Percentiles rank a stretch among this genome's conserved stretches.
Conservation (phyloP, 2,329 filamentous ascomycete genomes). For the Cadophora sp. region DNA sequence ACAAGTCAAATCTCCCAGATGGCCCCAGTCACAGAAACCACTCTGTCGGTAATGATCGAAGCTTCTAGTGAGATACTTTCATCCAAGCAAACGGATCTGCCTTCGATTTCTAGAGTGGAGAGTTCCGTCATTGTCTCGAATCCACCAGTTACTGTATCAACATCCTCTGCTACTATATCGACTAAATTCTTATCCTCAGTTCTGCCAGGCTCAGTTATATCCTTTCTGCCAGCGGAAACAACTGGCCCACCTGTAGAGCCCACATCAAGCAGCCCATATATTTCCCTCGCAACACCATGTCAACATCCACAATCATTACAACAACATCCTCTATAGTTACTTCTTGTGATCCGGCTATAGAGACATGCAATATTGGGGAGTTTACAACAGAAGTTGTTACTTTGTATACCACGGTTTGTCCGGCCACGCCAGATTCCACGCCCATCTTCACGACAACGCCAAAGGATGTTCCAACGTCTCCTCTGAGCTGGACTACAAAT, state of each 20-base stretch:
- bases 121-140: not conserved
- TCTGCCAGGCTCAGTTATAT: not conserved
- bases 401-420: slow-evolving; percentile 13
- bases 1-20: no score
- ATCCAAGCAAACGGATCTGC: not conserved
- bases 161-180: not conserved
- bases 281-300: not conserved
- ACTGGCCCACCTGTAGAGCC: not conserved
- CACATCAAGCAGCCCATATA: no score
- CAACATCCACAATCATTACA: slow-evolving; percentile 8
- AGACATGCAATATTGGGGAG: slow-evolving; percentile 3
- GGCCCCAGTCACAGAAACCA: no score
- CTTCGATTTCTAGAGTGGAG: not conserved
- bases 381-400: slow-evolving; percentile 1
- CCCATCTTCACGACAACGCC: not conserved
- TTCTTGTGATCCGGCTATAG: slow-evolving; percentile 3
- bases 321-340: not conserved
- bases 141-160: not conserved
- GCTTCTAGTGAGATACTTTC: no score
- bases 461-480: not conserved
- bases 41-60: no score
- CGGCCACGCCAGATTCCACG: not conserved
- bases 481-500: slow-evolving; percentile 4
- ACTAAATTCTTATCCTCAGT: not conserved
- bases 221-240: not conserved